A percentile compares a stretch with the other conserved stretches of the same genome.
Conservation (phyloP, 805 yeast genomes). For the Candida montana region DNA sequence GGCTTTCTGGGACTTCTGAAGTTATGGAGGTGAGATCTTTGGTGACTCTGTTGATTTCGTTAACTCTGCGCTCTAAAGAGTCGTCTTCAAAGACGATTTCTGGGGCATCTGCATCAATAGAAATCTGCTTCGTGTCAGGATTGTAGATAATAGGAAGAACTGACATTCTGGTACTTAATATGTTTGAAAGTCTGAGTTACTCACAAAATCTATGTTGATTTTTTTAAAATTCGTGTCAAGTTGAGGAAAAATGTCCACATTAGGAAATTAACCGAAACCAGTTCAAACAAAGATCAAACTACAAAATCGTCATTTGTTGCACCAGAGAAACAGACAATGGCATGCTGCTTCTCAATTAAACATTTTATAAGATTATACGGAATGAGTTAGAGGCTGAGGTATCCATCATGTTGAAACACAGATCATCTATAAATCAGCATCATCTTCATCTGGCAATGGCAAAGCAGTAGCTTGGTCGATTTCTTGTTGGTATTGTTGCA, state of each 20-base stretch:
- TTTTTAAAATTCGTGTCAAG: slow-evolving; percentile 1
- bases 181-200: neutral
- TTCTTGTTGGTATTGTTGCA: slow-evolving; percentile 98
- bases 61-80: slow-evolving; percentile 3
- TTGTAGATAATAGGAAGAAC: slow-evolving; percentile 4
- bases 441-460: slow-evolving; percentile 99
- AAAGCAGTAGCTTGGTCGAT: slow-evolving; percentile 99
- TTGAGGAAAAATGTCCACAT: neutral
- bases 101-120: slow-evolving; percentile 1
- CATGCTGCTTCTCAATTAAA: no score
- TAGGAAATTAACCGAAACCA: neutral
- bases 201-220: neutral
- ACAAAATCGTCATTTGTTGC: no score
- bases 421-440: slow-evolving; percentile 80
- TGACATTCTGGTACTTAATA: slow-evolving; percentile 1
- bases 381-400: neutral
- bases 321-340: neutral
- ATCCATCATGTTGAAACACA: neutral
- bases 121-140: slow-evolving; percentile 3
- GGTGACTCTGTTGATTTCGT: slow-evolving; percentile 30
- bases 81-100: slow-evolving; percentile 5
- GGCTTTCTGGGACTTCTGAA: slow-evolving; percentile 49
- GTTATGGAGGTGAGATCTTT: slow-evolving; percentile 28
- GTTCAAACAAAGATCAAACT: no score
- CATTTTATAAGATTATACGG: neutral